These are phyloP conservation scores for Chlamydomonas sp. DNA, from an alignment of 139 green algal species.

Conservation along the genomic window DNA sequence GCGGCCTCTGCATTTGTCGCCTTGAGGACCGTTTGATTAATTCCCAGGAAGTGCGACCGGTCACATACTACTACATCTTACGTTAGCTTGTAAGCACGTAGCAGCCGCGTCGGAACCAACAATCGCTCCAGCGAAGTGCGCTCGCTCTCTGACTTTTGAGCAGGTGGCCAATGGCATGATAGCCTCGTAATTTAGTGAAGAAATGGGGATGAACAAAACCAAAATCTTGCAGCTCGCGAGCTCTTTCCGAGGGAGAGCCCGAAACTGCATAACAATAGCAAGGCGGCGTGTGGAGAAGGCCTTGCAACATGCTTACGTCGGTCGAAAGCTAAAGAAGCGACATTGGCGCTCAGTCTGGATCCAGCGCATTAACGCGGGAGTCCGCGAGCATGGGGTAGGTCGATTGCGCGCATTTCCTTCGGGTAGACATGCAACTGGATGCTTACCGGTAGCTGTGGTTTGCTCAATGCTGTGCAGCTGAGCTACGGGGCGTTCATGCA, in stretches of 20 bases:
- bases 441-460: not conserved
- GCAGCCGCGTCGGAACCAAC: too few species aligned
- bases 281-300: constrained; percentile 88
- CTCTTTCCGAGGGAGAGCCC: constrained; percentile 88
- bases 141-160: not conserved
- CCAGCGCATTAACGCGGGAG: constrained; percentile 88
- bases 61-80: too few species aligned
- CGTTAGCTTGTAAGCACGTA: too few species aligned
- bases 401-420: not conserved
- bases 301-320: constrained; percentile 91
- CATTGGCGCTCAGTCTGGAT: constrained; percentile 94
- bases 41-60: too few species aligned
- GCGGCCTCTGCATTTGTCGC: too few species aligned
- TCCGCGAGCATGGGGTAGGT: constrained; percentile 88
- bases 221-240: constrained; percentile 92
- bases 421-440: not conserved
- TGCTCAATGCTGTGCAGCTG: constrained; percentile 67
- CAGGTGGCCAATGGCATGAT: not conserved
- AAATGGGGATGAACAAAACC: constrained; percentile 67
- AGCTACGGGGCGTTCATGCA: constrained; percentile 91
- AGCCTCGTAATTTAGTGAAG: not conserved
- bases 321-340: constrained; percentile 91
- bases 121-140: too few species aligned
- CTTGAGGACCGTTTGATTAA: too few species aligned
- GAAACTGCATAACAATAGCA: constrained; percentile 93